Conservation (phyloP, 805 yeast species). For the Cephaloascus albidus region DNA sequence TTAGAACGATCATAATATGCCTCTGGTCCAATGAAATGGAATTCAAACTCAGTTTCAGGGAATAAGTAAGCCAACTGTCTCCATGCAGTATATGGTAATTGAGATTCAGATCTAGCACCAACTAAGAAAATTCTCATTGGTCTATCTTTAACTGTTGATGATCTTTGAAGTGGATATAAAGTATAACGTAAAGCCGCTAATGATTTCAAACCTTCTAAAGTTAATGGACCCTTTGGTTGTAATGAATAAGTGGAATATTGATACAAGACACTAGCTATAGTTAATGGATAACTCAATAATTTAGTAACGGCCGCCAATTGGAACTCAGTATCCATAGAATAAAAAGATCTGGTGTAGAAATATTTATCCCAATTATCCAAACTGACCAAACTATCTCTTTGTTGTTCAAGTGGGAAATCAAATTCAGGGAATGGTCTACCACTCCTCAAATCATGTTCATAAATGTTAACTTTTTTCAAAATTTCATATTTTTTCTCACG, state of each 20-base stretch:
- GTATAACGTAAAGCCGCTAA: constrained; percentile 89
- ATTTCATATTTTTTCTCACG: constrained; percentile 54
- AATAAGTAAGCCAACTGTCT: constrained; percentile 80
- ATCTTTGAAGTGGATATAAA: constrained; percentile 61
- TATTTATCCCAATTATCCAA: constrained; percentile 86
- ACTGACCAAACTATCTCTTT: constrained; percentile 65
- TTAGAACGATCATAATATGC: constrained; percentile 66
- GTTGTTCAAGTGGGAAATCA: constrained; percentile 80
- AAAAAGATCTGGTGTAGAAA: constrained; percentile 85
- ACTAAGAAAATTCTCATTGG: constrained; percentile 84
- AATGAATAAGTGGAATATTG: constrained; percentile 77
- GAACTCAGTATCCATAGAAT: constrained; percentile 95
- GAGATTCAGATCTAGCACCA: constrained; percentile 90
- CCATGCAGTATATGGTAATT: constrained; percentile 94
- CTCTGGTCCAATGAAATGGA: constrained; percentile 94
- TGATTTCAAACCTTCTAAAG: constrained; percentile 89
- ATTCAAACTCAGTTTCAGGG: constrained; percentile 74
- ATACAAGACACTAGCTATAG: constrained; percentile 78
- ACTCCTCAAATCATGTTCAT: constrained; percentile 89
- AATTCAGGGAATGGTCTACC: constrained; percentile 95
- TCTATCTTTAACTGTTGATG: constrained; percentile 64
- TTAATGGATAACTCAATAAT: constrained; percentile 86
- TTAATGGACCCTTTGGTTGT: constrained; percentile 78
- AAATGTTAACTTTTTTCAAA: constrained; percentile 80
- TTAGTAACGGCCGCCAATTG: constrained; percentile 93